These are phyloP conservation scores for Ganoderma resinaceum DNA, from an alignment of 1,284 basidiomycete genomes.

Conservation along the genomic window DNA sequence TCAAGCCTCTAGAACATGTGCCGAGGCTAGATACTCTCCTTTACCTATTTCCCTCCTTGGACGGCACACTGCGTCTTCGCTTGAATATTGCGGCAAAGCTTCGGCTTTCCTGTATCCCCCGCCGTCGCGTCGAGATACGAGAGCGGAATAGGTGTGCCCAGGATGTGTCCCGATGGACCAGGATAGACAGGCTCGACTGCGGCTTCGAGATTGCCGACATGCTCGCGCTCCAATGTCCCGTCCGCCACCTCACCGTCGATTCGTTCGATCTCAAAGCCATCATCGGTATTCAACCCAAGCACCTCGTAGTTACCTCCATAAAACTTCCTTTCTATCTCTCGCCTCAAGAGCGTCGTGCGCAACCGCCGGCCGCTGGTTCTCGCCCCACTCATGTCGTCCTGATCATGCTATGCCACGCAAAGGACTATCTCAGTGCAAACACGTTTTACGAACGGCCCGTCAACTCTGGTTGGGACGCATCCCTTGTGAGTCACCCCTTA, in stretches of 20 bases:
- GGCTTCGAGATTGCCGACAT: neutral
- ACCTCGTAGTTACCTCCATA: neutral
- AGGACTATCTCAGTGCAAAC: no score
- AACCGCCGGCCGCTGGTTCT: neutral
- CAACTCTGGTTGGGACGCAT: neutral
- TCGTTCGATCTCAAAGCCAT: neutral
- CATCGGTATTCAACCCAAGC: neutral
- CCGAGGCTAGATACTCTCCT: neutral
- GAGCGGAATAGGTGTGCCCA: neutral
- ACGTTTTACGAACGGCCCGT: neutral
- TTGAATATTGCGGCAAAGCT: neutral
- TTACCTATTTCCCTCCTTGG: neutral
- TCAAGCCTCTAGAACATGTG: neutral
- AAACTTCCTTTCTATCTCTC: neutral
- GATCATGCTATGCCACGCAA: neutral
- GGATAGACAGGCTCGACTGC: neutral
- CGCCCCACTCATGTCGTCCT: neutral
- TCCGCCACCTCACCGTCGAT: neutral
- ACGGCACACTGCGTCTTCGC: neutral
- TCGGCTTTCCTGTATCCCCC: neutral
- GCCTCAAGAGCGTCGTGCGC: no score
- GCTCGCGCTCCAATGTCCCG: neutral
- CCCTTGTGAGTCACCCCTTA: neutral
- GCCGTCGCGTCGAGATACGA: neutral
- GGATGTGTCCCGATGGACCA: neutral